Evolutionary conservation across 2,329 filamentous ascomycete species (phyloP).

Genomic region (Ophiostoma sp.): DNA sequence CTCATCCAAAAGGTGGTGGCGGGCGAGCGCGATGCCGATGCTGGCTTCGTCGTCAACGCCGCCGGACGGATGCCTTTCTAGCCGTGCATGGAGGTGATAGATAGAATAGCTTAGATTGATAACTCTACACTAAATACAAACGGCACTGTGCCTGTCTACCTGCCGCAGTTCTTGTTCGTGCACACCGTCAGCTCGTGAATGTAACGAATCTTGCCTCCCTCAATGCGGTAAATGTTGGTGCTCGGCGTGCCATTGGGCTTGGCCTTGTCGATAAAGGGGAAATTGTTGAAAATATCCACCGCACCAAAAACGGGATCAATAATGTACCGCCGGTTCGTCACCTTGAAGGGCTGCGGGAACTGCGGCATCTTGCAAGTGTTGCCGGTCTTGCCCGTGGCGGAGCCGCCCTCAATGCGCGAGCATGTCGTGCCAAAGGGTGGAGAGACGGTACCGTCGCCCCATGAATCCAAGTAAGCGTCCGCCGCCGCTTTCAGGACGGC

Average conservation of each 20-base stretch:
- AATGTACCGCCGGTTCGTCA: conserved; percentile 28
- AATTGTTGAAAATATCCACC: conserved; percentile 31
- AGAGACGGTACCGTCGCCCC: conserved; percentile 24
- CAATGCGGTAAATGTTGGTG: conserved; percentile 32
- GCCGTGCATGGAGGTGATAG: not conserved
- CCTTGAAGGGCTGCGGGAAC: conserved; percentile 27
- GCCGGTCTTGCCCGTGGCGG: conserved; percentile 16
- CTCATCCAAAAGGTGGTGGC: conserved; percentile 43
- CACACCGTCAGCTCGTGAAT: conserved; percentile 34
- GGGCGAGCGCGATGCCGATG: conserved; percentile 40
- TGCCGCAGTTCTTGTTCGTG: conserved; percentile 26
- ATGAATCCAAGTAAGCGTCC: conserved; percentile 29
- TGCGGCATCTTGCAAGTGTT: conserved; percentile 27
- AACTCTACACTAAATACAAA: not conserved
- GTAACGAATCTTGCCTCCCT: conserved; percentile 32
- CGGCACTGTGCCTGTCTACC: not conserved
- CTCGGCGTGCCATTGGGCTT: conserved; percentile 30
- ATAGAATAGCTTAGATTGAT: not conserved
- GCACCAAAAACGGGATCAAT: conserved; percentile 30
- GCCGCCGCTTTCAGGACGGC: conserved; percentile 27
- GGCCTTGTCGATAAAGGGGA: conserved; percentile 33
- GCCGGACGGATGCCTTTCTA: conserved; percentile 20
- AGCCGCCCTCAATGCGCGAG: conserved; percentile 29
- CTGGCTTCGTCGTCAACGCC: conserved; percentile 4
- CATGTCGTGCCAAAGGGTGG: conserved; percentile 26